Conservation (phyloP, 164 flowering plant species). For the Nelumbo lutea region DNA sequence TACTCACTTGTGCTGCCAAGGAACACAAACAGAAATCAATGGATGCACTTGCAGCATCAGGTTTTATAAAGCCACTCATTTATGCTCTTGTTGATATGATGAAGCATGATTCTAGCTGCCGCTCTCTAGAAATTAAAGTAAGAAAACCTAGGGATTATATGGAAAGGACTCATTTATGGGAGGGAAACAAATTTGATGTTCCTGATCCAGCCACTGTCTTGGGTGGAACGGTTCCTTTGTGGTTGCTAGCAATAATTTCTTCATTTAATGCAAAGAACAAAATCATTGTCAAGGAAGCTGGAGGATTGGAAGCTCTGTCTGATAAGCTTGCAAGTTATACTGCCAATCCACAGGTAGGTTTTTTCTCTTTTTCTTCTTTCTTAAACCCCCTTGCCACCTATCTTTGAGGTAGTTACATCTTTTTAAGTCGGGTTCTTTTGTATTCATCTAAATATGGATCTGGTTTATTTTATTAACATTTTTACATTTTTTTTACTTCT, state of each 20-base stretch:
- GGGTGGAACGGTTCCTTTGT: constrained; percentile 70
- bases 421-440: neutral
- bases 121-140: constrained; percentile 52
- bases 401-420: no score
- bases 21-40: constrained; percentile 51
- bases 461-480: neutral
- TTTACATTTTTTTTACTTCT: neutral
- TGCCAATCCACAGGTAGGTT: constrained; percentile 55
- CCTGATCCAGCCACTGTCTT: constrained; percentile 67
- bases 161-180: constrained; percentile 50
- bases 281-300: constrained; percentile 68
- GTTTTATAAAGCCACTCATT: constrained; percentile 53
- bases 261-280: constrained; percentile 47
- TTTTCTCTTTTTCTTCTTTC: neutral
- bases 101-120: constrained; percentile 44
- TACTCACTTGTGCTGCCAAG: constrained; percentile 72
- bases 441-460: neutral
- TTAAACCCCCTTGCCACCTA: no score
- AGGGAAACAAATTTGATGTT: constrained; percentile 53
- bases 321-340: constrained; percentile 63
- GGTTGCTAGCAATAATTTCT: constrained; percentile 72
- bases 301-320: constrained; percentile 63
- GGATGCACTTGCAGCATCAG: constrained; percentile 59
- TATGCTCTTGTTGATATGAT: constrained; percentile 66
- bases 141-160: constrained; percentile 51